phyloP scores from a whole-genome alignment of 768 basidiomycete species.

The Boletellus sp. region DNA sequence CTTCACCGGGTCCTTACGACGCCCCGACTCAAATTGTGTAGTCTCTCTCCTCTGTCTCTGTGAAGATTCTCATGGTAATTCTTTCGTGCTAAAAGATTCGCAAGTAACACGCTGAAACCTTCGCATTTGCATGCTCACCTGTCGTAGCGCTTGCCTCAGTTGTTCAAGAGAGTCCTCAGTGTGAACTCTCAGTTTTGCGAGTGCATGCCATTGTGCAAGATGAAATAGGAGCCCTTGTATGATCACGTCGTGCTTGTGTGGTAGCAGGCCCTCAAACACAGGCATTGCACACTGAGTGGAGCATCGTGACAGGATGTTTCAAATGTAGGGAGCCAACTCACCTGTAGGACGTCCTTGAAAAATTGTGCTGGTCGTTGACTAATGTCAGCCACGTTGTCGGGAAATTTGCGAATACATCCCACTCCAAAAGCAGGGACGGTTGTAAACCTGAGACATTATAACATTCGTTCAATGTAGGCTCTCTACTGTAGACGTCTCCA shows the following conservation, averaged over 20 bases:
- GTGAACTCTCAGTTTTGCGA: slow-evolving; percentile 1
- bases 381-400: neutral
- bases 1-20: too few species aligned
- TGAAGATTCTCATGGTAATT: neutral
- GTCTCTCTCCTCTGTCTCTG: neutral
- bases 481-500: too few species aligned
- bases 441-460: neutral
- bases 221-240: slow-evolving; percentile 23
- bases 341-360: neutral
- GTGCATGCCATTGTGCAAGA: slow-evolving; percentile 16
- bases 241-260: slow-evolving; percentile 17
- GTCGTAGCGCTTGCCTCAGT: neutral
- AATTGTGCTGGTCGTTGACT: neutral
- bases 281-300: neutral
- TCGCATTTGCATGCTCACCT: neutral
- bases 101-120: neutral
- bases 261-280: neutral
- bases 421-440: neutral
- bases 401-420: neutral
- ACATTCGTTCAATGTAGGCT: too few species aligned
- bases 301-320: neutral
- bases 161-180: neutral
- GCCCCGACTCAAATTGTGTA: neutral
- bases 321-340: neutral
- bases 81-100: neutral